phyloP scores from a whole-genome alignment of 495 filamentous ascomycete species.

The Trichoderma orchidacearum region DNA sequence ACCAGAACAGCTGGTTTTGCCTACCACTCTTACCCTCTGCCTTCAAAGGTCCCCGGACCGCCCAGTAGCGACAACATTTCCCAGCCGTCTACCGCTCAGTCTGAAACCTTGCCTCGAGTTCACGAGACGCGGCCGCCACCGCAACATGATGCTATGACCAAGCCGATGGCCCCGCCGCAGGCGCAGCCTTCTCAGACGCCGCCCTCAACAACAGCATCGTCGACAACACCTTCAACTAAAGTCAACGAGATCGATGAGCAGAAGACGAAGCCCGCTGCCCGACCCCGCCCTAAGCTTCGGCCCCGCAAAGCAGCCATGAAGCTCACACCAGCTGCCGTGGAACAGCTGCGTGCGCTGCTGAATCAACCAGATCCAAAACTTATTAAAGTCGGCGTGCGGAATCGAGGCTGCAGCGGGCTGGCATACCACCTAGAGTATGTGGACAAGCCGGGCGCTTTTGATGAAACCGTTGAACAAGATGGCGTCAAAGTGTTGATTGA shows the following conservation, averaged over 20 bases:
- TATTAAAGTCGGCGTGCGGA: constrained; percentile 88
- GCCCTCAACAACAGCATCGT: constrained; percentile 7
- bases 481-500: constrained; percentile 93
- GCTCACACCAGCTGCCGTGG: constrained; percentile 62
- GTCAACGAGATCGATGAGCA: constrained; percentile 40
- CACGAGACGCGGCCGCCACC: constrained; percentile 39
- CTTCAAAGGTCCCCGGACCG: constrained; percentile 41
- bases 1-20: constrained; percentile 10
- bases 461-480: constrained; percentile 90
- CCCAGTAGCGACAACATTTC: constrained; percentile 52
- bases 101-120: constrained; percentile 28
- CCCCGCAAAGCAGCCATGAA: constrained; percentile 86
- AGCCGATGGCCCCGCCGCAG: constrained; percentile 7
- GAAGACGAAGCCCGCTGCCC: constrained; percentile 47
- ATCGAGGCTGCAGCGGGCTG: constrained; percentile 87
- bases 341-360: constrained; percentile 61
- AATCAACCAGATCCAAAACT: constrained; percentile 75
- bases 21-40: constrained; percentile 62
- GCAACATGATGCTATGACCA: constrained; percentile 6
- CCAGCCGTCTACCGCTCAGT: constrained; percentile 55
- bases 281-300: constrained; percentile 54
- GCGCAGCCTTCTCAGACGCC: background rate
- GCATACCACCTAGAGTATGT: constrained; percentile 96
- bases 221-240: constrained; percentile 11
- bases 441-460: constrained; percentile 72